Percentiles rank a stretch among this genome's conserved stretches.
Evolutionary conservation across 1,139 yeast species (phyloP).

Genomic region (Pichia sp.): DNA sequence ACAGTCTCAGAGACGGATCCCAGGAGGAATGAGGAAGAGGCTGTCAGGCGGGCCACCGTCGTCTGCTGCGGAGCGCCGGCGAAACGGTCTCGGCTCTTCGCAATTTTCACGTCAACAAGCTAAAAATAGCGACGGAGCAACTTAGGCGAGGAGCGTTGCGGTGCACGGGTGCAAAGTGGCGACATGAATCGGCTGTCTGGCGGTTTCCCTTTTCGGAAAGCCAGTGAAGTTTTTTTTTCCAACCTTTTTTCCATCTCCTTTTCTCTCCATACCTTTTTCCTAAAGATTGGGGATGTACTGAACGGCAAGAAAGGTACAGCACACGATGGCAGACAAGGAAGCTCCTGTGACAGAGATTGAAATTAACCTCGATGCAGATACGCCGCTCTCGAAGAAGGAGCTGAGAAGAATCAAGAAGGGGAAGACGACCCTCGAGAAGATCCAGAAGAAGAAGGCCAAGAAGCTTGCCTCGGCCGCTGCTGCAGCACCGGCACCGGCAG

Average conservation of each 20-base stretch:
- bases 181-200: background rate
- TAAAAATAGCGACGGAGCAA: background rate
- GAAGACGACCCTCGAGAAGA: constrained; percentile 55
- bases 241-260: constrained; percentile 1
- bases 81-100: background rate
- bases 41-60: background rate
- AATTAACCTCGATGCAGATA: constrained; percentile 70
- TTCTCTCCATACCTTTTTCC: background rate
- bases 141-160: background rate
- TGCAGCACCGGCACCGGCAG: background rate
- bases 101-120: background rate
- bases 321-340: background rate
- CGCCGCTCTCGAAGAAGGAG: constrained; percentile 89
- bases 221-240: background rate
- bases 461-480: constrained; percentile 16
- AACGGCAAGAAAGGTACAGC: background rate
- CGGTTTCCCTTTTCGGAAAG: background rate
- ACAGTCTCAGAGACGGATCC: background rate
- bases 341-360: constrained; percentile 54
- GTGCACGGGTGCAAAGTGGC: constrained; percentile 1
- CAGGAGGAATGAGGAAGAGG: background rate
- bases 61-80: no score
- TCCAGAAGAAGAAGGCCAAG: constrained; percentile 40
- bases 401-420: constrained; percentile 82
- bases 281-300: no score